phyloP scores from a whole-genome alignment of 148 eudicot species.

The Agrostemma githago region DNA sequence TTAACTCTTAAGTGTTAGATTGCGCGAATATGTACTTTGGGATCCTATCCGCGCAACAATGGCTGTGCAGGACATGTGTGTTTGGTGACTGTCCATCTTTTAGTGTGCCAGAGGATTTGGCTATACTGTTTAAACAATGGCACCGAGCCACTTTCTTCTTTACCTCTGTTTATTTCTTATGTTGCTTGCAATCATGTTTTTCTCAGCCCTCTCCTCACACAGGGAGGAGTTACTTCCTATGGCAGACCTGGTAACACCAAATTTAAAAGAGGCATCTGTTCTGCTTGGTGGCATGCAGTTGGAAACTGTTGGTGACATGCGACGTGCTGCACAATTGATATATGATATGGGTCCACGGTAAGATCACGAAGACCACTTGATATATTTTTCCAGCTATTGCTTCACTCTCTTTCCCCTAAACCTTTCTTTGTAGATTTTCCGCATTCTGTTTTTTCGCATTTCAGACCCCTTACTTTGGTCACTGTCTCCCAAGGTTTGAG shows the following conservation, averaged over 20 bases:
- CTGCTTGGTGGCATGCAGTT: constrained; percentile 62
- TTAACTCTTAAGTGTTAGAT: not conserved
- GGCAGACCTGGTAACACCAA: constrained; percentile 89
- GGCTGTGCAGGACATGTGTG: not conserved
- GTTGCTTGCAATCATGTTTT: not conserved
- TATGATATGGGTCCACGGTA: constrained; percentile 86
- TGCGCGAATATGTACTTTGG: not conserved
- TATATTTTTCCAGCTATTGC: not conserved
- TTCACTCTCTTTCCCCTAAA: not conserved
- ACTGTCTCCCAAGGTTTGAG: not conserved
- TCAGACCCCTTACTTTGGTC: not conserved
- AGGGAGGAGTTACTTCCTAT: constrained; percentile 76
- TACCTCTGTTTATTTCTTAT: not conserved
- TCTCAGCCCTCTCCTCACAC: constrained; percentile 8
- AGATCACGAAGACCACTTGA: constrained; percentile 18
- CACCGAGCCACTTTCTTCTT: not conserved
- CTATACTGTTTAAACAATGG: not conserved
- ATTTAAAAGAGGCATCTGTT: constrained; percentile 83
- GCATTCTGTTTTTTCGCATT: not conserved
- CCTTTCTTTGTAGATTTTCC: not conserved
- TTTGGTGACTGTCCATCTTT: not conserved
- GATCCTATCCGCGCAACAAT: not conserved
- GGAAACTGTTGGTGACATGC: constrained; percentile 78
- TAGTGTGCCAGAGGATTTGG: not conserved
- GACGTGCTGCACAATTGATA: constrained; percentile 74